Conservation (phyloP, 768 basidiomycete species). For the Pisolithus sp. region DNA sequence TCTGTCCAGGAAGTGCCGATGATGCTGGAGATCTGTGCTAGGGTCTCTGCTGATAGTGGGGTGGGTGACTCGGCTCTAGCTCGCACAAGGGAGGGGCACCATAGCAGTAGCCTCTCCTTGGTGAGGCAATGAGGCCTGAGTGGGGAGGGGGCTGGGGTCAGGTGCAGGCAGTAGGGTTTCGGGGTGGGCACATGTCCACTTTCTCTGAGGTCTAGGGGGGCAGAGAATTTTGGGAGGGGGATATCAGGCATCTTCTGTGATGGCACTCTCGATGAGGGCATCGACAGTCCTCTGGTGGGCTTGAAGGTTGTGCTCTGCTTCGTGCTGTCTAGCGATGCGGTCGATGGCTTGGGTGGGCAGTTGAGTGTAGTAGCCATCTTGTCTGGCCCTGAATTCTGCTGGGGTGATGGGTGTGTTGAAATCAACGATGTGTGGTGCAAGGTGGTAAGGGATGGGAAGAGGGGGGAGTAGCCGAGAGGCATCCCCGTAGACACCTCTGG, state of each 20-base stretch:
- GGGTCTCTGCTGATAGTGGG: constrained; percentile 8
- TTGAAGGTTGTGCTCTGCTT: background rate
- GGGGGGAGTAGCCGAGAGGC: constrained; percentile 5
- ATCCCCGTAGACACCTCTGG: constrained; percentile 6
- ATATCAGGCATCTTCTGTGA: background rate
- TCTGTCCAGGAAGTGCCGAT: constrained; percentile 23
- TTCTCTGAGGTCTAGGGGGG: background rate
- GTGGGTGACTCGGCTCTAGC: constrained; percentile 1
- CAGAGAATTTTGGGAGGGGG: background rate
- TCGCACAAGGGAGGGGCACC: background rate
- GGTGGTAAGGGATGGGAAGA: constrained; percentile 7
- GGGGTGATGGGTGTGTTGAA: background rate
- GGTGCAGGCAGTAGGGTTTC: constrained; percentile 10
- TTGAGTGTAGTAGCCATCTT: background rate
- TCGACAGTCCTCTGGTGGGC: too few relatives aligned
- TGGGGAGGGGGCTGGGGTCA: constrained; percentile 17
- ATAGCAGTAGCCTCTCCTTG: background rate
- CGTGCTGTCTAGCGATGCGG: background rate
- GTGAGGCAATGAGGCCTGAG: background rate
- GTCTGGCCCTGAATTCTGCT: background rate
- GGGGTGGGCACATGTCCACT: background rate
- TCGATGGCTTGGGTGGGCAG: background rate
- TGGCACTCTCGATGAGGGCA: too few relatives aligned
- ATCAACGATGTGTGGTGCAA: constrained; percentile 2
- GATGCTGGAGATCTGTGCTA: constrained; percentile 1